These are phyloP conservation scores for Pseudoscleropodium purum DNA, from an alignment of 225 moss, liverwort and hornwort genomes.

Conservation along the genomic window DNA sequence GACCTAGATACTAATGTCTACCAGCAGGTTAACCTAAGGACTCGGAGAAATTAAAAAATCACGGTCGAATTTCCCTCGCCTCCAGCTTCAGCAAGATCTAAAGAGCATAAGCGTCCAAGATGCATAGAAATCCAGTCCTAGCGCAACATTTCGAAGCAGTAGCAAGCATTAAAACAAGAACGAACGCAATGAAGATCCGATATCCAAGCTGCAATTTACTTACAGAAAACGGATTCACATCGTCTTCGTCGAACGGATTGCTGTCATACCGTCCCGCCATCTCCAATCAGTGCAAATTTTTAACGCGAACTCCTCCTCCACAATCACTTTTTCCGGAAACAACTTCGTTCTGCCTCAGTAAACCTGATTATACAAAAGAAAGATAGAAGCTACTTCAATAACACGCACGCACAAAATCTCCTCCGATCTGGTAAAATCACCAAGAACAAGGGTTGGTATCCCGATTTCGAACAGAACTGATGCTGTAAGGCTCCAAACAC, in stretches of 20 bases:
- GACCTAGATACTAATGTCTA: not conserved
- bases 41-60: not conserved
- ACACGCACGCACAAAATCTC: not conserved
- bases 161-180: not conserved
- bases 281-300: not conserved
- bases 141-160: not conserved
- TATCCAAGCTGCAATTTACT: slow-evolving; percentile 19
- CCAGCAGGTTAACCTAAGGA: not conserved
- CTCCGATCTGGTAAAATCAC: not conserved
- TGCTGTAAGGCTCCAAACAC: not conserved
- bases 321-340: not conserved
- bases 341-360: not conserved
- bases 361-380: not conserved
- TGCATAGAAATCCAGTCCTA: not conserved
- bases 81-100: not conserved
- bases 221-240: slow-evolving; percentile 95
- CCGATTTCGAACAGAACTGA: not conserved
- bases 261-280: slow-evolving; percentile 95
- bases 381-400: not conserved
- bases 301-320: not conserved
- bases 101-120: not conserved
- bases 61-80: not conserved
- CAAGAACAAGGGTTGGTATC: not conserved
- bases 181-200: not conserved
- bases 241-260: slow-evolving; percentile 96